Conservation (phyloP, 192 early-diverging fungal species). For the Backusella macrospora region DNA sequence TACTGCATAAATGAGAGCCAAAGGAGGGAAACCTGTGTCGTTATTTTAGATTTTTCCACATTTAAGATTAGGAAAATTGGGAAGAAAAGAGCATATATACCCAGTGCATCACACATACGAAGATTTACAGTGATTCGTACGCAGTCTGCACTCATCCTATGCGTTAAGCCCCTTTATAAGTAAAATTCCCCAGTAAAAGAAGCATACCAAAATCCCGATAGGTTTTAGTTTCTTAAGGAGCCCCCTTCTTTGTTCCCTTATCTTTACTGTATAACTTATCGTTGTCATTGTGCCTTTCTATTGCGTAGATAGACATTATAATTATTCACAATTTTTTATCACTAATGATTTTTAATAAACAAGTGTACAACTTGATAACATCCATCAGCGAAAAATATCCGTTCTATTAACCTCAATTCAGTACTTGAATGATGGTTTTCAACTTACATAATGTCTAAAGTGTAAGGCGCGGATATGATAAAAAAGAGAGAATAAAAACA, state of each 20-base stretch:
- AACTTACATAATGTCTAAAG: neutral
- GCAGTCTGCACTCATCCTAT: neutral
- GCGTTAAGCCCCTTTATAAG: neutral
- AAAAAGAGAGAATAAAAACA: neutral
- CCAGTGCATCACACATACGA: neutral
- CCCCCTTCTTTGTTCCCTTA: neutral
- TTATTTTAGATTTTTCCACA: neutral
- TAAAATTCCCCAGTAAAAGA: neutral
- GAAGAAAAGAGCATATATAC: neutral
- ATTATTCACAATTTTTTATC: neutral
- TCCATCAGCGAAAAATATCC: neutral
- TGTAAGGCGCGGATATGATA: neutral
- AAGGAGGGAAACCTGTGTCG: neutral
- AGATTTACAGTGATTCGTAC: neutral
- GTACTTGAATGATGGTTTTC: neutral
- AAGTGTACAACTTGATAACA: neutral
- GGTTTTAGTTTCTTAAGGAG: neutral
- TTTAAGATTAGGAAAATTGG: constrained; percentile 5
- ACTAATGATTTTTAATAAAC: neutral
- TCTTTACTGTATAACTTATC: neutral
- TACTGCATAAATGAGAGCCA: neutral
- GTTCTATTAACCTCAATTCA: neutral
- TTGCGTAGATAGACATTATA: neutral
- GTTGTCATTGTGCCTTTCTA: constrained; percentile 23
- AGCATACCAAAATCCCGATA: no score